Base-by-base conservation (phyloP, 139 green algal species). In the Closterium sp. region DNA sequence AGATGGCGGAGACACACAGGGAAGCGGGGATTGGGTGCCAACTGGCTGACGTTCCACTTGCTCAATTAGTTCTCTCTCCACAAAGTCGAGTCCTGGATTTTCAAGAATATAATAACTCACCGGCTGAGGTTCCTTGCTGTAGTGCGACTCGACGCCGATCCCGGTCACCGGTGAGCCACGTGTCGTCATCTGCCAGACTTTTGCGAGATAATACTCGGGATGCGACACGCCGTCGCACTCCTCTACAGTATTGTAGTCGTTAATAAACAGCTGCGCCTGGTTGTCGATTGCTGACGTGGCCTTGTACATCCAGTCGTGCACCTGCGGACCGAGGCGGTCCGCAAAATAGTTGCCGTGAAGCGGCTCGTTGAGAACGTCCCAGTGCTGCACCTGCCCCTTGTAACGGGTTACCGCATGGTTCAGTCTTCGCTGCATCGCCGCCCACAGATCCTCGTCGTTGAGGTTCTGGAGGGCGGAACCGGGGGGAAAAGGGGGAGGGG, bases 311-410 rank as follows among this genome's bases (percentile, higher is more conserved):
- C 70, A 30, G 7, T 34, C 19, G 89, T 24, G 28, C 34, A 88
- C 70, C 29, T 73, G 27, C 19, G 13, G 19, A n/a, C 86, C 86
- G 24, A 92, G 31, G 19, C 73, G 89, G 17, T n/a, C 21, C 19
- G n/a, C 22, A 86, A 90, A 94, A 89, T 92, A 94, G 62, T 89
- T 88, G 29, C 92, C 92, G 42, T 94, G 92, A 70, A 94, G 70
- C 90, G 93, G 90, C 92, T 94, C 92, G 92, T 94, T 94, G 89
- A 91, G 94, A 9, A 94, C 89, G 84, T 94, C 92, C 92, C 92
- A 94, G 42, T 94, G 92, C 86, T 70, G 17, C 24, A 94, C 30
- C 34, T 38, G 45, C 21, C 92, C 92, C 70, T 92, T 88, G 90
- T 90, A 94, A 19, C 79, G 86, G 28, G 70, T 85, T 32, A 94